Percentiles rank a stretch among this genome's conserved stretches.
Evolutionary conservation across 208 protist genomes (phyloP).

Genomic region (Acanthamoeba royreba): DNA sequence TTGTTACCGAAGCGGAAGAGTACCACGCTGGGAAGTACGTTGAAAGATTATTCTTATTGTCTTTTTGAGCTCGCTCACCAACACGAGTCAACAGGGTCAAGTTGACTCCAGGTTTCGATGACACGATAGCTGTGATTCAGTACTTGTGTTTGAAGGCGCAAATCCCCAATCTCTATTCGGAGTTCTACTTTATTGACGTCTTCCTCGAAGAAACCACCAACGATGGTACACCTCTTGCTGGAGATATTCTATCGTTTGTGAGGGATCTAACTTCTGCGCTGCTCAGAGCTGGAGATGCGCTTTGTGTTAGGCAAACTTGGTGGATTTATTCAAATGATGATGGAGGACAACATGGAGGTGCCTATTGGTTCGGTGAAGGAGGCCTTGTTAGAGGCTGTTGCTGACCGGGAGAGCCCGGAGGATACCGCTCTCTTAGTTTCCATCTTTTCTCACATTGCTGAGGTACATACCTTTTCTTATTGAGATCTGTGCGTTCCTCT

Average conservation of each 20-base stretch:
- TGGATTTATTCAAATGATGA: not conserved
- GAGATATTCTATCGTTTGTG: not conserved
- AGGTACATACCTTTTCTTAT: not conserved
- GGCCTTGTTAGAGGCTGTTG: not conserved
- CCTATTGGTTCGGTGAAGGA: not conserved
- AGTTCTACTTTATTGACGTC: conserved; percentile 2
- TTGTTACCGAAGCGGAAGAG: not conserved
- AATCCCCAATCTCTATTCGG: not conserved
- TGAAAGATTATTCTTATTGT: too few species aligned
- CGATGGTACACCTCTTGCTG: not conserved
- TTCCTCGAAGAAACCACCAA: conserved; percentile 8
- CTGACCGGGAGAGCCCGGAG: not conserved
- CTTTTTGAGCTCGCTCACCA: not conserved
- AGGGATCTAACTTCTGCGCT: too few species aligned
- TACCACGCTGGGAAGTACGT: not conserved
- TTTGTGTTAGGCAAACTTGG: not conserved
- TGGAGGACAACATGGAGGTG: conserved; percentile 11
- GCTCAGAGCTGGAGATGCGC: not conserved
- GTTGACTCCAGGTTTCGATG: not conserved
- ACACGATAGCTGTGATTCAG: conserved; percentile 7
- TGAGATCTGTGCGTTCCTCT: not conserved
- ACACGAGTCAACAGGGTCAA: not conserved
- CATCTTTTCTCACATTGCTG: not conserved
- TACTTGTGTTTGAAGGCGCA: not conserved
- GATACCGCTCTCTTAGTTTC: not conserved